Evolutionary conservation across 2,329 filamentous ascomycete genomes (phyloP).

Genomic region (Neocucurbitaria cava): DNA sequence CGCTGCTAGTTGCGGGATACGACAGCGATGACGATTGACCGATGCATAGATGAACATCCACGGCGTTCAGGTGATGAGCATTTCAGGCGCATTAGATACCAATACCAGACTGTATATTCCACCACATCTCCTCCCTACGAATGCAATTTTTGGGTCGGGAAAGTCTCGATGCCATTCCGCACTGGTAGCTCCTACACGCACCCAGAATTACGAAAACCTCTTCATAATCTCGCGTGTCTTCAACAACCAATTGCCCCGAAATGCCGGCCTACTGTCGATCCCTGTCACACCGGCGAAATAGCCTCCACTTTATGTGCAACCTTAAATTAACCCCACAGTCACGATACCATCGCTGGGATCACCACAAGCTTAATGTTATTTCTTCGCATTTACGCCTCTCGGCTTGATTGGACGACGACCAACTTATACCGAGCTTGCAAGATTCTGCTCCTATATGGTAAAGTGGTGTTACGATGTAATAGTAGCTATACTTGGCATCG

Average conservation of each 20-base stretch:
- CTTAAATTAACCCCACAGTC: slow-evolving; percentile 14
- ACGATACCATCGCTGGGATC: background rate
- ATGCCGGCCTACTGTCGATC: slow-evolving; percentile 5
- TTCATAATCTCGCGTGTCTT: background rate
- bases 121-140: background rate
- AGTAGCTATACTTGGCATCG: background rate
- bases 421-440: background rate
- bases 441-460: slow-evolving; percentile 17
- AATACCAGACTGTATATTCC: background rate
- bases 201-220: background rate
- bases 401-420: slow-evolving; percentile 11
- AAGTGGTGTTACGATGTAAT: background rate
- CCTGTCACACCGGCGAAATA: slow-evolving; percentile 10
- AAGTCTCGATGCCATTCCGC: background rate
- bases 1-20: slow-evolving; percentile 38
- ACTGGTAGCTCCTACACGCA: background rate
- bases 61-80: background rate
- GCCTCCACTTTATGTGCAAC: slow-evolving; percentile 6
- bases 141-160: too few relatives aligned
- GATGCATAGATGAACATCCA: background rate
- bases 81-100: slow-evolving; percentile 3
- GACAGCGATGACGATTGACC: slow-evolving; percentile 37
- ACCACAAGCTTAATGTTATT: slow-evolving; percentile 1
- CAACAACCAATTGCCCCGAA: slow-evolving; percentile 6
- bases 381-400: slow-evolving; percentile 7